phyloP scores from a whole-genome alignment of 2,329 filamentous ascomycete genomes.

The Monilinia vaccinii-corymbosi region DNA sequence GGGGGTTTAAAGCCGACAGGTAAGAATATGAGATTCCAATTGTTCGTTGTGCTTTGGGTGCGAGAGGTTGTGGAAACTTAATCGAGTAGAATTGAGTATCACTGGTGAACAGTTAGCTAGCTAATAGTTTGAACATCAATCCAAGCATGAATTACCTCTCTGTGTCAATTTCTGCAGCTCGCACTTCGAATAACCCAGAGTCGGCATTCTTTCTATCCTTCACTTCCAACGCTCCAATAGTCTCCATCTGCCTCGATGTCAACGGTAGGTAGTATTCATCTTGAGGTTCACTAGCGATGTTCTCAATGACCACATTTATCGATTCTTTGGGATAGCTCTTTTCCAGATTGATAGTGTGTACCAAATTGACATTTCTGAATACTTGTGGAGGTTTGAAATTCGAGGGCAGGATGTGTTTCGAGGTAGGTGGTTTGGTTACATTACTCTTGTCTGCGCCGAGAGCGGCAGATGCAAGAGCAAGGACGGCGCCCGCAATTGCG shows the following conservation, averaged over 20 bases:
- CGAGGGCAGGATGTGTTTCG: constrained; percentile 50
- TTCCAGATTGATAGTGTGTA: constrained; percentile 84
- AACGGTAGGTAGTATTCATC: constrained; percentile 90
- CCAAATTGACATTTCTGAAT: constrained; percentile 88
- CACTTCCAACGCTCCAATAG: constrained; percentile 79
- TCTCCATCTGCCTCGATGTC: constrained; percentile 62
- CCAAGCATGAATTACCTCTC: constrained; percentile 39
- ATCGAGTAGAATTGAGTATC: constrained; percentile 77
- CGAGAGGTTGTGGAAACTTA: constrained; percentile 65
- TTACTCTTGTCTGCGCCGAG: constrained; percentile 25
- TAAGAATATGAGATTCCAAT: constrained; percentile 79
- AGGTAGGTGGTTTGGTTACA: constrained; percentile 35
- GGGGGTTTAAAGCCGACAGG: constrained; percentile 68
- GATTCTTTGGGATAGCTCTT: constrained; percentile 86
- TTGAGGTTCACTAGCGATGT: constrained; percentile 69
- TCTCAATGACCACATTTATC: constrained; percentile 91
- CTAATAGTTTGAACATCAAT: constrained; percentile 5
- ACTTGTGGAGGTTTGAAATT: constrained; percentile 79
- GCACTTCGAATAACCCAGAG: constrained; percentile 58
- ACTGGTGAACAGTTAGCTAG: constrained; percentile 37
- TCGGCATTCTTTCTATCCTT: constrained; percentile 78
- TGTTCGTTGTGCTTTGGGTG: constrained; percentile 70
- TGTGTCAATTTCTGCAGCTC: constrained; percentile 55
- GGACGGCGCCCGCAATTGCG: constrained; percentile 46
- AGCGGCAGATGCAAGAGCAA: constrained; percentile 39